A percentile compares a stretch with the other conserved stretches of the same genome.
Evolutionary conservation across 192 early-diverging fungal genomes (phyloP).

Genomic region (Chytriomyces hyalinus): DNA sequence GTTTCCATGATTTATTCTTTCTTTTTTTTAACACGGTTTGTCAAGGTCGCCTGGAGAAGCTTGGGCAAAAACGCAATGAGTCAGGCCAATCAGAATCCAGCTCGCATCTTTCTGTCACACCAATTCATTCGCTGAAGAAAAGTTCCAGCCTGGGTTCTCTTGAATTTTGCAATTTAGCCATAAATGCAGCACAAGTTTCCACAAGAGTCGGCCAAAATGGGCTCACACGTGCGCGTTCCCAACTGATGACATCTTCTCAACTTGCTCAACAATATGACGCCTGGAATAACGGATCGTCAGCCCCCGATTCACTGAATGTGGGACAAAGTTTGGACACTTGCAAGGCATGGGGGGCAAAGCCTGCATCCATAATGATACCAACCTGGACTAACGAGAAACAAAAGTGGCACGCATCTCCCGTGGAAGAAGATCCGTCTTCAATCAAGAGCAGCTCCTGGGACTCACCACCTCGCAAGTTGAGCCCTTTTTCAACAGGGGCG

Average conservation of each 20-base stretch:
- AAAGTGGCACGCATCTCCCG: neutral
- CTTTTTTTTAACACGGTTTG: neutral
- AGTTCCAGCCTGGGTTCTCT: slow-evolving; percentile 24
- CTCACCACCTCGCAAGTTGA: slow-evolving; percentile 25
- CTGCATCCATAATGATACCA: neutral
- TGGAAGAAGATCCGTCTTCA: neutral
- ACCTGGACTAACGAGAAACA: neutral
- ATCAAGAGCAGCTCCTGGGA: slow-evolving; percentile 20
- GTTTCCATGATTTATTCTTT: neutral
- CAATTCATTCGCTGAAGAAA: slow-evolving; percentile 22
- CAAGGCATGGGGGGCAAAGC: neutral
- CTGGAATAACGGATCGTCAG: neutral
- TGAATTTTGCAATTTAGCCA: slow-evolving; percentile 10
- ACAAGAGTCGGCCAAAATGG: neutral
- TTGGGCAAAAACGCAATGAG: slow-evolving; percentile 13
- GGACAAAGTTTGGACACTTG: neutral
- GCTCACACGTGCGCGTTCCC: neutral
- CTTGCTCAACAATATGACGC: slow-evolving; percentile 12
- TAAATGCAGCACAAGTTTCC: neutral
- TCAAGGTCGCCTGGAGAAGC: slow-evolving; percentile 18
- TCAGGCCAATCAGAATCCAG: neutral
- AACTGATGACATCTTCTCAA: neutral
- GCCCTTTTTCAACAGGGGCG: slow-evolving; percentile 14
- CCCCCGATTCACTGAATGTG: neutral
- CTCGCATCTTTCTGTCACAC: neutral